Base-by-base conservation (phyloP, 202 grass and related monocot species). In the Panicum hallii region DNA sequence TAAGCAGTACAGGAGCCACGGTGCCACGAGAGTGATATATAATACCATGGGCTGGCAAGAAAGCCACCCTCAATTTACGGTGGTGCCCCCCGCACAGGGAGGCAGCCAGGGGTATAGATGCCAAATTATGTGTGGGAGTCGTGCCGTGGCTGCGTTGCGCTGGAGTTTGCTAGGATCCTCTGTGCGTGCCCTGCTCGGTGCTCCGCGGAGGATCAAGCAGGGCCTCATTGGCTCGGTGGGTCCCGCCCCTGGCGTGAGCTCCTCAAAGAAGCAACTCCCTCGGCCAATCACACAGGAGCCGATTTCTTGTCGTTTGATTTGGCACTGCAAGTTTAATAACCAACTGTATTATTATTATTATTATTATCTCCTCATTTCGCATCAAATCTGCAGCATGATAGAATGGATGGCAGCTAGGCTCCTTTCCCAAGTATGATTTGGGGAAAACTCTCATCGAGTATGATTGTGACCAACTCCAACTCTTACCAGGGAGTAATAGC, bases 261-360 rank as follows among this genome's bases (percentile, higher is more conserved):
- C 87, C 90, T 88, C 78, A 36, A 94, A 88, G 75, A 94, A 90
- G 90, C 87, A 82, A 91, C 86, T 45, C 42, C 55, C 74, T 50
- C 19, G 54, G 65, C 80, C 92, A 87, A 94, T 94, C 80, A 75
- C 45, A 68, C 54, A 71, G 50, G 42, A 84, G 26, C 41, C 75
- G 47, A 40, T 44, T 55, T n/a, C n/a, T n/a, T n/a, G n/a, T 11
- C n/a, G 66, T 34, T 70, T 46, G 13, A 30, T 70, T 81, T 81
- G 46, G 54, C 44, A 43, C 60, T 28, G 11, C 45, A 78, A 56
- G 47, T 70, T 60, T 67, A 20, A 55, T 10, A 4, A 38, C 3
- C 0, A 38, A 38, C 36, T 38, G 5, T 19, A 11, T 54, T 7
- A 53, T 17, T 15, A 67, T 5, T 45, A n/a, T n/a, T n/a, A n/a